Evolutionary conservation across 805 yeast genomes (phyloP).

Genomic region (Saturnispora sanitii): DNA sequence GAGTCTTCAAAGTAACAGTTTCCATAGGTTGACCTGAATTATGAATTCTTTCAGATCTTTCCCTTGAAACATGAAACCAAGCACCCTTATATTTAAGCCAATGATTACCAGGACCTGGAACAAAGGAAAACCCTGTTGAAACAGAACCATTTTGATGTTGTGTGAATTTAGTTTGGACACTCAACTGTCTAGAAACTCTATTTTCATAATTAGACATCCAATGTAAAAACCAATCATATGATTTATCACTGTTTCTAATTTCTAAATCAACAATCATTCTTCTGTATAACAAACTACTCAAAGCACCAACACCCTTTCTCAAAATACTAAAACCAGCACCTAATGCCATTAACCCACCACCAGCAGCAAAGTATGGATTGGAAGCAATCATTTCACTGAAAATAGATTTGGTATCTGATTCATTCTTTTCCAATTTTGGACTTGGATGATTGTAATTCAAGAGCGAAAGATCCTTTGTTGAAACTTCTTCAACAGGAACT

Average conservation of each 20-base stretch:
- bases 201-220: constrained; percentile 88
- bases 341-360: constrained; percentile 91
- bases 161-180: constrained; percentile 77
- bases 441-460: constrained; percentile 22
- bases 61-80: constrained; percentile 79
- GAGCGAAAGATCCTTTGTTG: constrained; percentile 38
- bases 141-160: constrained; percentile 93
- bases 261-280: constrained; percentile 86
- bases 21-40: constrained; percentile 94
- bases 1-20: constrained; percentile 86
- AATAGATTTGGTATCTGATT: not conserved
- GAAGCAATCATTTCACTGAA: constrained; percentile 29
- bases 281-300: constrained; percentile 62
- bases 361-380: constrained; percentile 97
- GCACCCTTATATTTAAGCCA: constrained; percentile 79
- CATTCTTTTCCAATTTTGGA: not conserved
- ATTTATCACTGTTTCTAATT: constrained; percentile 85
- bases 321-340: constrained; percentile 85
- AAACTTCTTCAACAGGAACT: constrained; percentile 10
- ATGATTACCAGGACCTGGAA: constrained; percentile 97
- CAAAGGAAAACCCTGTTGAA: constrained; percentile 76
- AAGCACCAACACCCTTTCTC: constrained; percentile 54
- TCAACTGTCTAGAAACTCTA: constrained; percentile 69
- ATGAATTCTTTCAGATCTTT: constrained; percentile 78
- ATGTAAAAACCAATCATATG: constrained; percentile 88